Base-by-base conservation (phyloP, 352 stramenopile genomes). In the Pythium plurisporium region DNA sequence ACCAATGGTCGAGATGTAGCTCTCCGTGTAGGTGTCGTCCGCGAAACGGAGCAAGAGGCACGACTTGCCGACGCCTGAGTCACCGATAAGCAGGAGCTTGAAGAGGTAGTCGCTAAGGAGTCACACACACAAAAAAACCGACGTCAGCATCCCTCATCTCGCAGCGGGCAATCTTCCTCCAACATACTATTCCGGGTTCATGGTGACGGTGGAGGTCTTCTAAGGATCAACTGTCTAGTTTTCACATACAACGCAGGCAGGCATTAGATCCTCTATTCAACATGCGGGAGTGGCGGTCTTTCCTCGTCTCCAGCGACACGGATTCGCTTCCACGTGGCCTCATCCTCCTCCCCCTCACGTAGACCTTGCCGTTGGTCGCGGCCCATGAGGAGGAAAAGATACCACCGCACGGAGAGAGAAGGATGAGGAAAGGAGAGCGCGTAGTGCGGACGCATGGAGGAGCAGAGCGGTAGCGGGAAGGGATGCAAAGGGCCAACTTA, bases 1-100 rank as follows among this genome's bases (percentile, higher is more conserved):
- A 70, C 97, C 97, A 75, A 99, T 99, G 55, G 97, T 99, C 47
- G 96, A 99, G 73, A 99, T 99, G 77, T 99, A 99, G 62, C 91
- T 98, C 71, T 99, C 96, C 54, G 96, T 99, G 87, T 98, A 99
- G 52, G 96, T 98, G 82, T 99, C 96, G 72, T 99, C 97, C 3
- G 97, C 97, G 77, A 99, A 99, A 83, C 97, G 89, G 22, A 99
- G 84, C 62, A 99, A 77, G 63, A 99, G 81, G 86, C 97, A 99
- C 60, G 96, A 99, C 86, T 99, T 98, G 48, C 96, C 93, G 58
- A 99, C 96, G 55, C 96, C 96, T 12, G 91, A 98, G 86, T 99
- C 96, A 78, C 96, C 96, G 73, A 99, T 98, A 34, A 99, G 79
- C 56, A 99, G 72, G 68, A 99, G 85, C 81, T 99, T 99, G 75